Evolutionary conservation across 768 basidiomycete genomes (phyloP).

Genomic region (Russula vinacea): DNA sequence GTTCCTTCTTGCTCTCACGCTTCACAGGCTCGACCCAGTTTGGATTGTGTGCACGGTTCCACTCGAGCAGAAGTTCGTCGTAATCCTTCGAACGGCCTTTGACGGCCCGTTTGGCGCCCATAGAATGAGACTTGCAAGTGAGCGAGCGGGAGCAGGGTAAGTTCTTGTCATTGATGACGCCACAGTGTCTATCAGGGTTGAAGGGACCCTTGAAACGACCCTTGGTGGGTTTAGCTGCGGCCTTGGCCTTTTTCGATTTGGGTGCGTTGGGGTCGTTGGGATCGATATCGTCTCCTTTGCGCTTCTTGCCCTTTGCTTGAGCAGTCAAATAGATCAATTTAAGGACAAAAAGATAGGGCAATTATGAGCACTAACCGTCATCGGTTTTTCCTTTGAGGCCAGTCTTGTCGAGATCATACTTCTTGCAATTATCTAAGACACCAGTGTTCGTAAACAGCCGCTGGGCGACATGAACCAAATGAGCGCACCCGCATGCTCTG

Average conservation of each 20-base stretch:
- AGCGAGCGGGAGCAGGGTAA: slow-evolving; percentile 91
- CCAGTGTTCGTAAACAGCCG: not conserved
- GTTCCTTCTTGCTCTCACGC: slow-evolving; percentile 80
- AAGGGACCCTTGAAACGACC: slow-evolving; percentile 82
- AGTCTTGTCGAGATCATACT: slow-evolving; percentile 58
- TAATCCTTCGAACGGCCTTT: slow-evolving; percentile 78
- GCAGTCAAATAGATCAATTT: slow-evolving; percentile 19
- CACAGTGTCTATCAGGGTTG: slow-evolving; percentile 89
- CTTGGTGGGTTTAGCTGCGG: slow-evolving; percentile 68
- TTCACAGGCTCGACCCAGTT: slow-evolving; percentile 88
- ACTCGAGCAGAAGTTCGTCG: slow-evolving; percentile 86
- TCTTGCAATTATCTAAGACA: slow-evolving; percentile 54
- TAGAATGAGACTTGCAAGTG: slow-evolving; percentile 97
- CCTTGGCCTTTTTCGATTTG: slow-evolving; percentile 74
- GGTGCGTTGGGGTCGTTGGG: slow-evolving; percentile 60
- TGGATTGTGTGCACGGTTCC: slow-evolving; percentile 84
- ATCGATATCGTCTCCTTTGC: slow-evolving; percentile 72
- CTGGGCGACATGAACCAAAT: not conserved
- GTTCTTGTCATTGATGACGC: slow-evolving; percentile 94
- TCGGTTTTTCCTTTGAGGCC: slow-evolving; percentile 51
- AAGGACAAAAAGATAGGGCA: not conserved
- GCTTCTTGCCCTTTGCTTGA: slow-evolving; percentile 67
- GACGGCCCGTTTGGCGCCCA: slow-evolving; percentile 94
- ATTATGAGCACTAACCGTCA: slow-evolving; percentile 39
- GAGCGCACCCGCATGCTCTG: slow-evolving; percentile 69